A percentile compares a stretch with the other conserved stretches of the same genome.
Conservation (phyloP, 306 rosid species). For the Sicyos edulis region DNA sequence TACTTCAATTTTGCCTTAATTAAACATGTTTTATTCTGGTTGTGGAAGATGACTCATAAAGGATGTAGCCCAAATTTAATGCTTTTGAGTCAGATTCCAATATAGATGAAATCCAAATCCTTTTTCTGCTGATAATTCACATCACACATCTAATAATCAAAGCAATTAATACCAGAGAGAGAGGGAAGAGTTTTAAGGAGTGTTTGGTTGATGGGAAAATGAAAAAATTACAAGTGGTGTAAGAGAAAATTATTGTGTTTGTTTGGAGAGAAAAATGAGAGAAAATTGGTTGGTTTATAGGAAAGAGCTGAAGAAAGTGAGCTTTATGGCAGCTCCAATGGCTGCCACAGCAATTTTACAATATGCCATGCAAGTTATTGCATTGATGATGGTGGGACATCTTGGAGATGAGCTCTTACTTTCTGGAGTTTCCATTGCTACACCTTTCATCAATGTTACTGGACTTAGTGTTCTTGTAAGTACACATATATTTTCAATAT, state of each 20-base stretch:
- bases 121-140: background rate
- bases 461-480: constrained; percentile 29
- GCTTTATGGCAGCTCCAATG: constrained; percentile 24
- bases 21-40: background rate
- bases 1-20: too few species aligned
- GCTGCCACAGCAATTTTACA: constrained; percentile 17
- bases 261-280: constrained; percentile 17
- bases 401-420: constrained; percentile 23
- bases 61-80: background rate
- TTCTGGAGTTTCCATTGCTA: constrained; percentile 25
- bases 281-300: constrained; percentile 12
- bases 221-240: background rate
- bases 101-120: background rate
- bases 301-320: constrained; percentile 23
- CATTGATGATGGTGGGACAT: constrained; percentile 27
- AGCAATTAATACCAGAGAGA: background rate
- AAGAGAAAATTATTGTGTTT: background rate
- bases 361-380: constrained; percentile 15
- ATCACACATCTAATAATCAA: background rate
- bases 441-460: constrained; percentile 23
- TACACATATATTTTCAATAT: too few species aligned
- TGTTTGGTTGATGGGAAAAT: background rate
- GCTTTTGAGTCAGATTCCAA: constrained; percentile 13
- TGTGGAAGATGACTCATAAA: background rate
- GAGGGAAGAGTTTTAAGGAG: too few species aligned